A percentile compares a stretch with the other conserved stretches of the same genome.
phyloP scores from a whole-genome alignment of 192 early-diverging fungal species.

The Coemansia sp. region DNA sequence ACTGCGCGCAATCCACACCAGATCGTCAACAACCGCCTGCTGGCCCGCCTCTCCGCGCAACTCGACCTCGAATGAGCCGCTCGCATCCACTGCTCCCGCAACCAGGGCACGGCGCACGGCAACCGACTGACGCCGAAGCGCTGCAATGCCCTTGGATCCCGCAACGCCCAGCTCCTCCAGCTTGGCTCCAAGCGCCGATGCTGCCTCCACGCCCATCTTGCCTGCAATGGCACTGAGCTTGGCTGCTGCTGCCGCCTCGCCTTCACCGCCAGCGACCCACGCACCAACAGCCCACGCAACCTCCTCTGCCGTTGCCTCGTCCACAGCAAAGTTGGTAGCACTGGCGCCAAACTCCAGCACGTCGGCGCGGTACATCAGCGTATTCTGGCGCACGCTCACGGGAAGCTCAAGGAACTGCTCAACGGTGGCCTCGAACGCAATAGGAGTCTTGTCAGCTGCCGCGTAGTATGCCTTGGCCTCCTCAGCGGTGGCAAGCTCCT shows the following conservation, averaged over 20 bases:
- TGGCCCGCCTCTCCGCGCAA: background rate
- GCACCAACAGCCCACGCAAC: slow-evolving; percentile 37
- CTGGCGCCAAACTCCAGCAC: slow-evolving; percentile 22
- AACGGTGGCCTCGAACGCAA: slow-evolving; percentile 34
- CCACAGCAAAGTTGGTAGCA: slow-evolving; percentile 19
- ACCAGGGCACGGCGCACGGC: slow-evolving; percentile 28
- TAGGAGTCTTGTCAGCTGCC: slow-evolving; percentile 13
- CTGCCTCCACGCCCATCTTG: slow-evolving; percentile 27
- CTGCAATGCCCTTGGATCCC: slow-evolving; percentile 14
- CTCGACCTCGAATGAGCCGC: slow-evolving; percentile 24
- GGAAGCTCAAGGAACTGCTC: slow-evolving; percentile 29
- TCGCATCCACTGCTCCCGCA: slow-evolving; percentile 28
- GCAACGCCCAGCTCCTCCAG: slow-evolving; percentile 22
- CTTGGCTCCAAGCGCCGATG: slow-evolving; percentile 1
- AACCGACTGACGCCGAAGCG: slow-evolving; percentile 21
- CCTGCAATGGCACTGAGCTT: slow-evolving; percentile 19
- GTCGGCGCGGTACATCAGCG: slow-evolving; percentile 26
- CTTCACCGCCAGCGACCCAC: slow-evolving; percentile 12
- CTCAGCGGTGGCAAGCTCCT: background rate
- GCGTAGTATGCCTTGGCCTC: slow-evolving; percentile 22
- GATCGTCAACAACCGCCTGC: slow-evolving; percentile 11
- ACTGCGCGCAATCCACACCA: slow-evolving; percentile 44
- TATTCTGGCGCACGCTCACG: slow-evolving; percentile 12
- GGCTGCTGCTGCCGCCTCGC: slow-evolving; percentile 2
- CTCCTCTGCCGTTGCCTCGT: slow-evolving; percentile 25